A percentile compares a stretch with the other conserved stretches of the same genome.
Evolutionary conservation across 257 asterid genomes (phyloP).

Genomic region (Echium plantagineum): DNA sequence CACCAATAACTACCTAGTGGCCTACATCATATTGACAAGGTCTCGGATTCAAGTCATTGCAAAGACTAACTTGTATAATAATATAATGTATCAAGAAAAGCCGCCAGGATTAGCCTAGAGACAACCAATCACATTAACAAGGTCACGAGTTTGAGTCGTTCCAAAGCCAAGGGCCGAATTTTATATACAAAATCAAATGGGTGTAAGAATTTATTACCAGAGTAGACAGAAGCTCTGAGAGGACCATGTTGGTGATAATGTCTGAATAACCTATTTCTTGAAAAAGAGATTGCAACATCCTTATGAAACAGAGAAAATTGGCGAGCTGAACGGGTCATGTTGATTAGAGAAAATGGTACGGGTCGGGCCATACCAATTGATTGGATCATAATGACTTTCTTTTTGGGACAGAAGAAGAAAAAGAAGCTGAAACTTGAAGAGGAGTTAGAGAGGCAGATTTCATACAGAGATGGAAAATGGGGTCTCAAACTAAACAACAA

Average conservation of each 20-base stretch:
- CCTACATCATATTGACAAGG: too few relatives aligned
- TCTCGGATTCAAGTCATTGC: too few relatives aligned
- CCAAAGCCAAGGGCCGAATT: too few relatives aligned
- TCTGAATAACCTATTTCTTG: constrained; percentile 25
- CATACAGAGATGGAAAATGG: background rate
- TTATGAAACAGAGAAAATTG: constrained; percentile 18
- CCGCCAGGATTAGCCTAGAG: too few relatives aligned
- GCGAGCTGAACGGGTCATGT: constrained; percentile 24
- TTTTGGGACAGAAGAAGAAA: too few relatives aligned
- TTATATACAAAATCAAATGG: too few relatives aligned
- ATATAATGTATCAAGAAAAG: too few relatives aligned
- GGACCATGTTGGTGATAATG: constrained; percentile 11
- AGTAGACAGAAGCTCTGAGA: constrained; percentile 29
- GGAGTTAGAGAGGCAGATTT: background rate
- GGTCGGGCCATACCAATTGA: constrained; percentile 19
- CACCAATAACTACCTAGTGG: constrained; percentile 30
- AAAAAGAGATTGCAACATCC: constrained; percentile 15
- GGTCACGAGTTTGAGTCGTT: too few relatives aligned
- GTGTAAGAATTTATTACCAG: constrained; percentile 31
- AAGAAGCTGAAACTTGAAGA: too few relatives aligned
- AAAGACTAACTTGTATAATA: too few relatives aligned
- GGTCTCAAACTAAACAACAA: background rate
- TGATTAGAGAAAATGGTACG: constrained; percentile 29
- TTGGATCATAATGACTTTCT: background rate
- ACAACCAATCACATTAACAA: too few relatives aligned